Evolutionary conservation across 2,329 filamentous ascomycete species (phyloP), one percentile per base, ranked within the genome.

Genomic region (Talaromyces atroroseus): DNA sequence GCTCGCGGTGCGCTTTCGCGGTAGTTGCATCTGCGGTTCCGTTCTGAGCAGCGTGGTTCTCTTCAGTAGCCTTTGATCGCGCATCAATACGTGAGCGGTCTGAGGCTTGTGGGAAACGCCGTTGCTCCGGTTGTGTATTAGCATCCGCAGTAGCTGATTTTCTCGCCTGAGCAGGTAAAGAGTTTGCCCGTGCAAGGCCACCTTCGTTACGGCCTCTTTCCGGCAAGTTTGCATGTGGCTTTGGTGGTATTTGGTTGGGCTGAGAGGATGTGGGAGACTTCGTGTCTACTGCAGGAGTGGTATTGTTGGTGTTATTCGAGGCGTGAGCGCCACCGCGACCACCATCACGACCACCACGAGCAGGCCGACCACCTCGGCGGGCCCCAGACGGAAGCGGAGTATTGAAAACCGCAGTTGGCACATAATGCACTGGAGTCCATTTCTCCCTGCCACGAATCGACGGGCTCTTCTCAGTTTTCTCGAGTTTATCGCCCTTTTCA

Each of bases 361-460:
- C 74, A 53, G 78, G 73, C 64, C 81, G 76, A 59, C 82, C 80
- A 53, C 81, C 80, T 64, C 80, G 76, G 56, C 80, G 76, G 51
- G 77, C 74, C 60, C 74, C 69, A 46, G 74, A 64, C 12, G 76
- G 76, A 36, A 96, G 72, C 26, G 88, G 90, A 0, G 94, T 96
- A 69, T 90, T 88, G 73, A 95, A 97, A 57, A 86, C 86, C 49
- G 94, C 90, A 14, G 84, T 87, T 8, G 91, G 92, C 12, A 89
- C 90, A 66, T 92, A 92, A 34, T 87, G 84, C 57, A 96, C 83
- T 1, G 85, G 82, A 58, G 89, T 85, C 92, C 94, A 97, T 66
- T 91, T 89, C 65, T 88, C 85, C 77, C 95, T 95, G 56, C 82
- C 78, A 59, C 82, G 78, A 14, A 77, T 82, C 64, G 63, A 71